phyloP scores from a whole-genome alignment of 2,329 filamentous ascomycete genomes.

The Claviceps capensis region DNA sequence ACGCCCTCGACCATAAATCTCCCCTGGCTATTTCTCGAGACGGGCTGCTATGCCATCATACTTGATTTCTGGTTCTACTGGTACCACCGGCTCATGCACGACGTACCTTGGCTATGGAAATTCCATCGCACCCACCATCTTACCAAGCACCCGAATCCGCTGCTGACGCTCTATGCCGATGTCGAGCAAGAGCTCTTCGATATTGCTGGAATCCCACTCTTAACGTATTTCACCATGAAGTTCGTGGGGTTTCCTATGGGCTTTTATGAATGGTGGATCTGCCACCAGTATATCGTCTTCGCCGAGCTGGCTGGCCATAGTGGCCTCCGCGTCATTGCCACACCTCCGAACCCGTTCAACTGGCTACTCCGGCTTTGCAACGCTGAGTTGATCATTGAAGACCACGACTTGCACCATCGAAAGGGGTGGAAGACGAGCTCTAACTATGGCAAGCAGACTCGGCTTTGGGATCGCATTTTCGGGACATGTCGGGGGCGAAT shows the following conservation, averaged over 20 bases:
- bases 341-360: constrained; percentile 4
- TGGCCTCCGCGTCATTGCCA: constrained; percentile 1
- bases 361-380: not conserved
- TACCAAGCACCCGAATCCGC: constrained; percentile 6
- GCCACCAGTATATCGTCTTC: constrained; percentile 6
- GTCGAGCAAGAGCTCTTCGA: constrained; percentile 5
- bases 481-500: constrained; percentile 4
- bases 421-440: constrained; percentile 6
- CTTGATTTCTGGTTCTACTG: constrained; percentile 7
- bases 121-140: constrained; percentile 6
- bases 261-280: constrained; percentile 6
- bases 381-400: constrained; percentile 5
- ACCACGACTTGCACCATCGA: constrained; percentile 6
- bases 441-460: constrained; percentile 6
- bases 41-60: constrained; percentile 1
- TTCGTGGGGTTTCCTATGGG: constrained; percentile 5
- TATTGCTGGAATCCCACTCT: constrained; percentile 3
- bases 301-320: constrained; percentile 5
- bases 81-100: constrained; percentile 7
- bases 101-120: constrained; percentile 3
- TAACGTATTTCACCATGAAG: constrained; percentile 6
- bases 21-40: not conserved
- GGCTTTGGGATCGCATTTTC: constrained; percentile 5
- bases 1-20: constrained; percentile 2
- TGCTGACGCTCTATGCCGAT: constrained; percentile 4